Conservation (phyloP, 2,329 filamentous ascomycete species). For the Trichoderma brevicompactum region DNA sequence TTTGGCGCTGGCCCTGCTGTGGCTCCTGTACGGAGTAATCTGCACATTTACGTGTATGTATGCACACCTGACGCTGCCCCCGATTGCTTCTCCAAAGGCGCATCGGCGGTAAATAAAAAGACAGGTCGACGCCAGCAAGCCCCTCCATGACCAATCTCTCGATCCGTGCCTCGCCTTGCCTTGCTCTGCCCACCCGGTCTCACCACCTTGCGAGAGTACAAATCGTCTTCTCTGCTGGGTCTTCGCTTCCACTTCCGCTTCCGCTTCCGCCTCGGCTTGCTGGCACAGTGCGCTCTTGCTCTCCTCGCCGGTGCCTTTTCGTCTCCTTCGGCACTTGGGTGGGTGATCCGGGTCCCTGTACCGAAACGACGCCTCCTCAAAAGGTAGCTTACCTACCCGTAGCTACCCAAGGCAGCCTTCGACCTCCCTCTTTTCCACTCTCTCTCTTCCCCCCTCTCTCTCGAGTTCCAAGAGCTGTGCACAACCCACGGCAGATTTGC, state of each 20-base stretch:
- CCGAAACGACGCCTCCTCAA: slow-evolving; percentile 19
- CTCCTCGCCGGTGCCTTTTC: not conserved
- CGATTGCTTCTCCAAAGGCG: slow-evolving; percentile 6
- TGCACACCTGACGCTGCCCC: not conserved
- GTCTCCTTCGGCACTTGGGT: slow-evolving; percentile 27
- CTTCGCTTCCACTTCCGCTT: slow-evolving; percentile 11
- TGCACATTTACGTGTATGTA: slow-evolving; percentile 7
- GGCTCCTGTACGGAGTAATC: not conserved
- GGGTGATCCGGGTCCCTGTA: slow-evolving; percentile 23
- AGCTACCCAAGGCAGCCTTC: slow-evolving; percentile 20
- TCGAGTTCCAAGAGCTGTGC: not conserved
- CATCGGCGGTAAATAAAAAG: slow-evolving; percentile 24
- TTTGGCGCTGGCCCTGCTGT: not conserved
- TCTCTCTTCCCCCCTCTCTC: not conserved
- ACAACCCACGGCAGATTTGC: not conserved
- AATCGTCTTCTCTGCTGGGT: not conserved
- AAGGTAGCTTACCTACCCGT: slow-evolving; percentile 9
- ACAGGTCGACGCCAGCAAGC: not conserved
- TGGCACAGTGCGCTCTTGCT: slow-evolving; percentile 15
- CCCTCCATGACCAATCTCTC: slow-evolving; percentile 27
- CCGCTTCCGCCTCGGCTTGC: slow-evolving; percentile 18
- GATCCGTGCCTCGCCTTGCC: slow-evolving; percentile 9
- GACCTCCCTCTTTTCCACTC: slow-evolving; percentile 16
- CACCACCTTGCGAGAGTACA: slow-evolving; percentile 7
- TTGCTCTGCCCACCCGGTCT: not conserved